Evolutionary conservation across 352 stramenopile species (phyloP).

Genomic region (Pythium monospermum): DNA sequence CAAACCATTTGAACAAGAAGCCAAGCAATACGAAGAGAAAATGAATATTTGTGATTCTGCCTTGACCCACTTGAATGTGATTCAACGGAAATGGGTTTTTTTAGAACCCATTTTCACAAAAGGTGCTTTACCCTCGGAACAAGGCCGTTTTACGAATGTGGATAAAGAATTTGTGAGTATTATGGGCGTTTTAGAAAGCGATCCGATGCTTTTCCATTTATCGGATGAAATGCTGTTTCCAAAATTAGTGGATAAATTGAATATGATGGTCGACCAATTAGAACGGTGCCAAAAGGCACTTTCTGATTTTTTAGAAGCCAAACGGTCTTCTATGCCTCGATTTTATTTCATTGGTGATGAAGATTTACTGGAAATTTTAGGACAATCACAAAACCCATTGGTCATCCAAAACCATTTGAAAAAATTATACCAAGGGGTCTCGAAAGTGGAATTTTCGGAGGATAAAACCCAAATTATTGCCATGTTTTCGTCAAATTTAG

Average conservation of each 20-base stretch:
- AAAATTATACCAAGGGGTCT: constrained; percentile 95
- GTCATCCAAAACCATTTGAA: constrained; percentile 95
- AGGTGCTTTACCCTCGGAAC: constrained; percentile 89
- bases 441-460: constrained; percentile 88
- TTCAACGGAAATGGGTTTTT: constrained; percentile 96
- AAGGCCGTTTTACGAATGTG: constrained; percentile 87
- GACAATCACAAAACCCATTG: constrained; percentile 87
- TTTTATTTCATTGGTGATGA: constrained; percentile 98
- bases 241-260: constrained; percentile 72
- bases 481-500: constrained; percentile 80
- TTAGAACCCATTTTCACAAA: constrained; percentile 95
- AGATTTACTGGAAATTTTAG: constrained; percentile 94
- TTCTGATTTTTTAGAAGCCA: constrained; percentile 93
- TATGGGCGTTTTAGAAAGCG: constrained; percentile 82
- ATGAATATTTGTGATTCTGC: constrained; percentile 84
- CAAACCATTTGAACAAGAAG: constrained; percentile 91
- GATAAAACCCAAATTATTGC: constrained; percentile 79
- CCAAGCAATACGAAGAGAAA: constrained; percentile 87
- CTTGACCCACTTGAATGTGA: constrained; percentile 82
- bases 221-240: constrained; percentile 90
- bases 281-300: constrained; percentile 94
- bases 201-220: constrained; percentile 92
- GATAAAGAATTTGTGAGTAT: constrained; percentile 94
- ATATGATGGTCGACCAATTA: constrained; percentile 90
- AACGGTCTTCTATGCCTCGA: constrained; percentile 89